Base-by-base conservation (phyloP, 1,284 basidiomycete species). In the Ustilago nuda region DNA sequence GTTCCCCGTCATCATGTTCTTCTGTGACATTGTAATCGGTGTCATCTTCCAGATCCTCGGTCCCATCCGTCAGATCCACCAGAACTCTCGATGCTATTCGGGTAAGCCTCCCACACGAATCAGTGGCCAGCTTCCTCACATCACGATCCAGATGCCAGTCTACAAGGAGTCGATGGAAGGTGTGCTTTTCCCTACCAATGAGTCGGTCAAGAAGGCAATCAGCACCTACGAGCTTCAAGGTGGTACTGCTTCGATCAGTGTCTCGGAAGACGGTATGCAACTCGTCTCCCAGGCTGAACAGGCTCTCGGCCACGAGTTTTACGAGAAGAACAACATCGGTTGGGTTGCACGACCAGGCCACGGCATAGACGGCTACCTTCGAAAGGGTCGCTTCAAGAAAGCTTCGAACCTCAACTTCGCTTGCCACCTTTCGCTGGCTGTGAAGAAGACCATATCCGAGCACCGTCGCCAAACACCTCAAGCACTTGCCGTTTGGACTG, bases 371-470 rank as follows among this genome's bases (percentile, higher is more conserved):
- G 92, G 90, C 84, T 94, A 90, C 87, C 89, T 90, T 66, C 92
- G 93, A 63, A 91, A 92, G 13, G 93, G 93, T 72, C 90, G 92
- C 36, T 94, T 94, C 88, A 94, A 94, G 89, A 94, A 94, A 86
- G 93, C 92, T 0, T 91, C 91, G 1, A 94, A 95, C 86, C 92
- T 94, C 92, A 95, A 95, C 86, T 94, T 93, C 84, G 93, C 53
- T 58, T 9, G 66, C 46, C 54, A 63, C 65, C 63, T 55, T 61
- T 4, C 56, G 64, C 39, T 52, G 59, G 46, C 52, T 75, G 89
- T 92, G 79, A 93, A 95, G 86, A 90, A 90, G 82, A 90, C 92
- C 78, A 89, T 94, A 85, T 41, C 33, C 4, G 70, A 60, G 19
- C 15, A 53, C 17, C 65, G 70, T 2, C 74, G 70, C 8, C 51